phyloP scores from a whole-genome alignment of 768 basidiomycete species.

The Hericium erinaceus region DNA sequence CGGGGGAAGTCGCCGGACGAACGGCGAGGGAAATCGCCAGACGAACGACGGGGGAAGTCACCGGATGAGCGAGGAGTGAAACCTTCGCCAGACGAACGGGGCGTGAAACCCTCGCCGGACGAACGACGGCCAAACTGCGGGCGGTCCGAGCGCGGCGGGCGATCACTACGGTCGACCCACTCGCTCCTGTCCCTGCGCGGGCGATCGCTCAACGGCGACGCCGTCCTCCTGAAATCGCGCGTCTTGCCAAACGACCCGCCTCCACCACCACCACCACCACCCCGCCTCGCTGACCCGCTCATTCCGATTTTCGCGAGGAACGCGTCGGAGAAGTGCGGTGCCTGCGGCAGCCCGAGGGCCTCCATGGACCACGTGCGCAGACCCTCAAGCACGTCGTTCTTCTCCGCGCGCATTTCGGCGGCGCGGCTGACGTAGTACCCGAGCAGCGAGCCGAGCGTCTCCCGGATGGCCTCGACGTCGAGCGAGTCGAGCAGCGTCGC shows the following conservation, averaged over 20 bases:
- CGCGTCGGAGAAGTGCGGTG: constrained; percentile 5
- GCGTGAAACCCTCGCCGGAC: background rate
- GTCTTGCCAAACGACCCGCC: background rate
- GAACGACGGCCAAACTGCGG: background rate
- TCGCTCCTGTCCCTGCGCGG: background rate
- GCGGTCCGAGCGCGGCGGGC: background rate
- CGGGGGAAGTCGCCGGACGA: too few species aligned
- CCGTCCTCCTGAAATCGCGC: background rate
- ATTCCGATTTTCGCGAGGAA: constrained; percentile 10
- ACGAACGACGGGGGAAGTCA: too few species aligned
- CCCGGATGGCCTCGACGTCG: constrained; percentile 5
- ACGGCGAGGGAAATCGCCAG: too few species aligned
- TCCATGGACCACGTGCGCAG: constrained; percentile 12
- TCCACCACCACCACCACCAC: background rate
- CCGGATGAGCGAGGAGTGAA: too few species aligned
- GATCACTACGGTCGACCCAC: background rate
- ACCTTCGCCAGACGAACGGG: too few species aligned
- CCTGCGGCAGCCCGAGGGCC: constrained; percentile 4
- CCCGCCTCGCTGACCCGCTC: background rate
- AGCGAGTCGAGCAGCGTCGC: constrained; percentile 4
- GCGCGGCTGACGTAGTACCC: constrained; percentile 9
- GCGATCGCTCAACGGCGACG: background rate
- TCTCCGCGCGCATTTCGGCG: constrained; percentile 2
- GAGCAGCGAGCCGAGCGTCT: constrained; percentile 11
- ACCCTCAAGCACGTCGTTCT: constrained; percentile 3